Base-by-base conservation (phyloP, 108 stramenopile species). In the Ochromonas danica region DNA sequence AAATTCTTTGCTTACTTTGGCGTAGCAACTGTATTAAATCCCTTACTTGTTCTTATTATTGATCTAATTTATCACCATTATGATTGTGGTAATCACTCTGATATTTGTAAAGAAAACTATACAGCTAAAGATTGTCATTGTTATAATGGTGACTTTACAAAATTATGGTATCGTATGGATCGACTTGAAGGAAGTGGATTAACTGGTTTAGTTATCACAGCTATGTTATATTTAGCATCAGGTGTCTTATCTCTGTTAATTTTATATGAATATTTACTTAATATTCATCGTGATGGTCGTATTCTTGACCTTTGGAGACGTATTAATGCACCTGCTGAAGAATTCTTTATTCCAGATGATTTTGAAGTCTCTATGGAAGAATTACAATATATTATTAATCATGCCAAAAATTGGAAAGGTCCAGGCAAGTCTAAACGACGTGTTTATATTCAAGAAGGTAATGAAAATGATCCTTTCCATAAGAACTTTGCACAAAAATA, bases 241-340 rank as follows among this genome's bases (percentile, higher is more conserved):
- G 71, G 60, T 33, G 33, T 14, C 28, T 43, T 78, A 42, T 61
- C 82, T 2, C 51, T 61, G 35, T 72, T 83, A 1, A 42, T 86
- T 28, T 74, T 86, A n/a, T 83, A 85, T 71, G 45, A 74, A 30
- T 89, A 87, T 43, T 70, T 89, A 31, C 43, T 89, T 30, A 31
- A 65, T 42, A 67, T 81, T 31, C 89, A 89, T 80, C 84, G 87
- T 80, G 86, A 88, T 83, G 89, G 87, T 51, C 81, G 89, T 41
- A 85, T 89, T 81, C 70, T 89, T 25, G 89, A 89, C 75, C 41
- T 82, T 41, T 87, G 81, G 65, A 77, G 86, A 0, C 85, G 88
- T 31, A 71, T 88, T 60, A 83, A 80, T 36, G 81, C 78, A 30
- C 39, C 39, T 36, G 71, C 61, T 30, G 83, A 43, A n/a, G 33